A percentile compares a stretch with the other conserved stretches of the same genome.
phyloP scores from a whole-genome alignment of 768 basidiomycete genomes.

The Xanthoconium purpureum region DNA sequence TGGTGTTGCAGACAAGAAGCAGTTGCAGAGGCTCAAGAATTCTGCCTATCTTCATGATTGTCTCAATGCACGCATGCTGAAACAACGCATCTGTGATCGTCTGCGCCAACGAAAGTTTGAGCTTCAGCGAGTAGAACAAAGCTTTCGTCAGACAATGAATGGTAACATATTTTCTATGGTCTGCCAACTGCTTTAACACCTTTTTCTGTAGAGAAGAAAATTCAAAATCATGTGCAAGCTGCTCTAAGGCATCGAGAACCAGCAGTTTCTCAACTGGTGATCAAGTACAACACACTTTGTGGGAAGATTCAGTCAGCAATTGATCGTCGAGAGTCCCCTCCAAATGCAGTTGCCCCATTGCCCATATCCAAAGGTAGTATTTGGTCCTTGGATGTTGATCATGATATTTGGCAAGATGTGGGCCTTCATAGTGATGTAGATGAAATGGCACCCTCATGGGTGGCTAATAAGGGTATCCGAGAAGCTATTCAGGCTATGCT shows the following conservation, averaged over 20 bases:
- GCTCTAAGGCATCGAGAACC: neutral
- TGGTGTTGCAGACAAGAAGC: neutral
- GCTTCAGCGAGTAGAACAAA: neutral
- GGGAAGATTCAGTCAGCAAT: neutral
- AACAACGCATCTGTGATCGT: neutral
- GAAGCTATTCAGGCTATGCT: neutral
- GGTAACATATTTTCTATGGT: neutral
- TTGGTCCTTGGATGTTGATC: neutral
- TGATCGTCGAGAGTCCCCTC: neutral
- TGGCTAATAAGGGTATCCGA: neutral
- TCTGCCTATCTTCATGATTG: neutral
- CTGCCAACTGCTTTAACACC: too few species aligned
- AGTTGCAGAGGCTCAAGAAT: neutral
- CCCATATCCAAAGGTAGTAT: neutral
- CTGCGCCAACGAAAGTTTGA: neutral
- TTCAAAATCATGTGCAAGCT: neutral
- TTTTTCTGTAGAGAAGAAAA: neutral
- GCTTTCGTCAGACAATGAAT: neutral
- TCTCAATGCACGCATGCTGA: neutral
- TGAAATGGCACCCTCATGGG: neutral
- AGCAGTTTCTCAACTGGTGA: neutral
- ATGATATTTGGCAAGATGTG: neutral
- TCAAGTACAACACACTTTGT: neutral
- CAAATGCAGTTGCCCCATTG: neutral
- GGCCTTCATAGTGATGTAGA: too few species aligned